Percentiles rank a stretch among this genome's conserved stretches.
Conservation (phyloP, 352 stramenopile genomes). For the Aphanomyces invadans region DNA sequence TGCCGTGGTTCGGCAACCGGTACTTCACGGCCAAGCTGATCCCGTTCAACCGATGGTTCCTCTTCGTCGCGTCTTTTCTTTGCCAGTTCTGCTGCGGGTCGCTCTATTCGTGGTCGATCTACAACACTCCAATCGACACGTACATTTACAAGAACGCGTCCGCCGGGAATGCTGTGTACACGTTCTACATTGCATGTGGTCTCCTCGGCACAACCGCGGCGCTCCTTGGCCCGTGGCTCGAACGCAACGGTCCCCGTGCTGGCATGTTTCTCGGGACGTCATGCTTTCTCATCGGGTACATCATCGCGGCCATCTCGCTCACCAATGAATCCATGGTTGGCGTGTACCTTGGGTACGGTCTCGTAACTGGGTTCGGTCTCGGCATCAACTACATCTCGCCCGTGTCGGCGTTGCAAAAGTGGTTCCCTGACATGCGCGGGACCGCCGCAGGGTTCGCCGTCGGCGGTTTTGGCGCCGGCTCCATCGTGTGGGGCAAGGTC, state of each 20-base stretch:
- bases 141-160: constrained; percentile 42
- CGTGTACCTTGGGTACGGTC: constrained; percentile 61
- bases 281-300: constrained; percentile 42
- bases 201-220: constrained; percentile 47
- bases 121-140: constrained; percentile 56
- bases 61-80: constrained; percentile 53
- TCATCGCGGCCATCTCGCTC: constrained; percentile 46
- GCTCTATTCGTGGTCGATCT: constrained; percentile 63
- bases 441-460: constrained; percentile 57
- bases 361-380: constrained; percentile 52
- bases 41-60: constrained; percentile 56
- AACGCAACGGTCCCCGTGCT: constrained; percentile 42
- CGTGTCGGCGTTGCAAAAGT: constrained; percentile 57
- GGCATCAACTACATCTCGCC: constrained; percentile 62
- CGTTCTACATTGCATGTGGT: constrained; percentile 62
- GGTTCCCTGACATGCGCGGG: constrained; percentile 67
- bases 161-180: constrained; percentile 46
- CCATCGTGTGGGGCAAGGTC: constrained; percentile 54
- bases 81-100: constrained; percentile 62
- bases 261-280: constrained; percentile 40
- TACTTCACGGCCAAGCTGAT: constrained; percentile 37
- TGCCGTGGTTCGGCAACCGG: constrained; percentile 39
- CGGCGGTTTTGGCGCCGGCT: constrained; percentile 45
- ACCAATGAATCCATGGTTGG: constrained; percentile 45
- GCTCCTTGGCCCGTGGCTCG: constrained; percentile 50